Conservation (phyloP, 106 monocot genomes). For the Gastrodia elata region DNA sequence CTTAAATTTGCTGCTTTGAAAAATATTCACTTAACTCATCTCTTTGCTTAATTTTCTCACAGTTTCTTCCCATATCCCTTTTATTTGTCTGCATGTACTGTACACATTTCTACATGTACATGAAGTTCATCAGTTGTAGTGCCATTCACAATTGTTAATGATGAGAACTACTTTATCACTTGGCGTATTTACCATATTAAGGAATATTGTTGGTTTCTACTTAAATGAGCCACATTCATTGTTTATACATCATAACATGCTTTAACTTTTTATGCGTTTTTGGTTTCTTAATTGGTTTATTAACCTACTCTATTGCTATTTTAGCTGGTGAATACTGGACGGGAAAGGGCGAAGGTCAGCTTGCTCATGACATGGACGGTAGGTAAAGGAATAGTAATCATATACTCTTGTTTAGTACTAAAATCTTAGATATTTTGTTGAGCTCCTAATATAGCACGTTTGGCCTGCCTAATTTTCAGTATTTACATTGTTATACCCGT, state of each 20-base stretch:
- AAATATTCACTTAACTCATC: too few species aligned
- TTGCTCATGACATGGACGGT: constrained; percentile 94
- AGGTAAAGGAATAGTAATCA: constrained; percentile 18
- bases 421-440: not conserved
- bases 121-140: too few species aligned
- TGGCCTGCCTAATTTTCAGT: not conserved
- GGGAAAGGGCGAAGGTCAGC: constrained; percentile 97
- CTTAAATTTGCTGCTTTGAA: too few species aligned
- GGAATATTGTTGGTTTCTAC: too few species aligned
- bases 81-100: too few species aligned
- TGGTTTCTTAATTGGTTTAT: not conserved
- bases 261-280: not conserved
- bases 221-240: not conserved
- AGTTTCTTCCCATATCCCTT: too few species aligned
- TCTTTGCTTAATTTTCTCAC: too few species aligned
- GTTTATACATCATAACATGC: not conserved
- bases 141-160: too few species aligned
- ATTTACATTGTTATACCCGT: not conserved
- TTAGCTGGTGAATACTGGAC: constrained; percentile 94
- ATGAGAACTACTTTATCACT: too few species aligned
- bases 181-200: too few species aligned
- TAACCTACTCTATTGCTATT: constrained; percentile 8
- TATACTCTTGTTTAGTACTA: not conserved
- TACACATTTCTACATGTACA: too few species aligned
- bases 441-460: not conserved